These are phyloP conservation scores for Didymella segeticola DNA, from an alignment of 2,329 filamentous ascomycete species.

Conservation along the genomic window DNA sequence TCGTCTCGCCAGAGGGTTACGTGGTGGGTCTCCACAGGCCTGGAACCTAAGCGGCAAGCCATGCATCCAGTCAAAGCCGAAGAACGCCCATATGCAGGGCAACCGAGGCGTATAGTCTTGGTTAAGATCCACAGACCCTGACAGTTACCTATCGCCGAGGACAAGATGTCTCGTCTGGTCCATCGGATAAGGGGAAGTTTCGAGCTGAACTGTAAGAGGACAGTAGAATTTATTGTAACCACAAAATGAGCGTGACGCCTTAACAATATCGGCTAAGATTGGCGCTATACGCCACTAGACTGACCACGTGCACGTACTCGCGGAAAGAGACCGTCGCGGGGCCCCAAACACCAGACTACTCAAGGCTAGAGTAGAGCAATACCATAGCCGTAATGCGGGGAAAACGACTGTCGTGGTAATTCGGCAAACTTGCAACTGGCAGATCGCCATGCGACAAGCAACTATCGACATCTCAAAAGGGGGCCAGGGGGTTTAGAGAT, in stretches of 20 bases:
- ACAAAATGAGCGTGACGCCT: neutral
- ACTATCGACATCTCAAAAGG: neutral
- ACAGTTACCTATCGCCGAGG: neutral
- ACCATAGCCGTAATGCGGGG: constrained; percentile 17
- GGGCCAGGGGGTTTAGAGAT: neutral
- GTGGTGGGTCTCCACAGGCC: constrained; percentile 5
- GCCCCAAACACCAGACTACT: constrained; percentile 12
- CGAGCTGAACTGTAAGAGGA: neutral
- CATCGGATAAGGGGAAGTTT: constrained; percentile 5
- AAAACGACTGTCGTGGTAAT: neutral
- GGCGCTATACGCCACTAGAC: constrained; percentile 9
- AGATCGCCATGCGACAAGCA: neutral
- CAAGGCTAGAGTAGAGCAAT: constrained; percentile 9
- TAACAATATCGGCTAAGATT: neutral
- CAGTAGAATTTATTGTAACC: neutral
- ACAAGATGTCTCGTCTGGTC: neutral
- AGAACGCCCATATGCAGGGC: constrained; percentile 11
- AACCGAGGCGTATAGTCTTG: constrained; percentile 1
- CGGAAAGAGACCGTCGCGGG: constrained; percentile 16
- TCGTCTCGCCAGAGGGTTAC: neutral
- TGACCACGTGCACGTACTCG: constrained; percentile 9
- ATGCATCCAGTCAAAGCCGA: neutral
- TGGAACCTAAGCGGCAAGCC: constrained; percentile 1
- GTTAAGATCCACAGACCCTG: constrained; percentile 4
- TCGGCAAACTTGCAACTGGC: neutral